Evolutionary conservation across 2,329 filamentous ascomycete species (phyloP), one percentile per base, ranked within the genome.

Genomic region (Lachnellula occidentalis): DNA sequence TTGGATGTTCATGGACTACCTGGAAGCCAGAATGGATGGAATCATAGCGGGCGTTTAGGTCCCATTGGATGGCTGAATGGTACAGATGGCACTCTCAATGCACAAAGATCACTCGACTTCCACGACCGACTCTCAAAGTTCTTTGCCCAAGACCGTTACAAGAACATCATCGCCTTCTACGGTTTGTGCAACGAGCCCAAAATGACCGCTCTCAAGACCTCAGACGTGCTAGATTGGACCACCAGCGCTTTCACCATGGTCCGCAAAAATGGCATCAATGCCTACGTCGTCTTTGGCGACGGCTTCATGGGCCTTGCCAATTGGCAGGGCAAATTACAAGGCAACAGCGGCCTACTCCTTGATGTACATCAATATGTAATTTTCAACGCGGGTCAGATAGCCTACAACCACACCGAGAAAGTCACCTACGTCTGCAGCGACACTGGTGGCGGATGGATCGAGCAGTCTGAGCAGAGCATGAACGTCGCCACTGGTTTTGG

Each of bases 341-440:
- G 79, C 21, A 80, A 88, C 67, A 78, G 86, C 46, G 81, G 85
- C 60, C 77, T 97, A 61, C 81, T 95, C 17, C 82, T 99, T n/a
- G 94, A 99, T 72, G 94, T 95, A 37, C 94, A 99, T 73, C 92
- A 97, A 72, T 99, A 99, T 71, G 90, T 95, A 67, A 96, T 96
- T 71, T 99, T 99, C 80, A 96, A 99, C 77, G 82, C 83, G 39
- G 85, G 87, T 61, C 90, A 95, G 71, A 87, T 99, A 67, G 81
- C 83, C 47, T 86, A 87, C 67, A 86, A 86, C 53, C 94, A 97
- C 74, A 79, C 85, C 53, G 80, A 86, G 61, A 96, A 96, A 74
- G 79, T 97, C 54, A 78, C 87, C 57, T 95, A 95, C 68, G 90
- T 92, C 4, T 99, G 94, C 74, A 75, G 80, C 27, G 27, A 31